Evolutionary conservation across 768 basidiomycete genomes (phyloP).

Genomic region (Leccinum subtestaceum): DNA sequence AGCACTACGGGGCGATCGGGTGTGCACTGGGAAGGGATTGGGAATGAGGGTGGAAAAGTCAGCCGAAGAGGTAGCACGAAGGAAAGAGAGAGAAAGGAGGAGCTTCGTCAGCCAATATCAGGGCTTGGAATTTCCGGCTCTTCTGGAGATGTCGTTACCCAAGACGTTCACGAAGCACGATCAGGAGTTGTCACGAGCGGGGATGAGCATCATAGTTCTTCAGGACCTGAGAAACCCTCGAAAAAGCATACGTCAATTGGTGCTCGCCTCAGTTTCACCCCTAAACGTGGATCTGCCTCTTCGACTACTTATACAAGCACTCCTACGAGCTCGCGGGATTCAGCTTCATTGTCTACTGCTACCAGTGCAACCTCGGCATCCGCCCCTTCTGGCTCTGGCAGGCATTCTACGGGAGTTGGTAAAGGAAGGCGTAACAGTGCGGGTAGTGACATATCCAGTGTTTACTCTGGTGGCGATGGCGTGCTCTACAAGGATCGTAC

Average conservation of each 20-base stretch:
- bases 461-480: conserved; percentile 63
- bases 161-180: conserved; percentile 42
- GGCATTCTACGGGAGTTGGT: conserved; percentile 63
- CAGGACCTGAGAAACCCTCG: conserved; percentile 57
- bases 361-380: conserved; percentile 80
- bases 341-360: conserved; percentile 73
- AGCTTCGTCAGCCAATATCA: conserved; percentile 24
- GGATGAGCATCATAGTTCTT: conserved; percentile 52
- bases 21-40: conserved; percentile 76
- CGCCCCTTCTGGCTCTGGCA: conserved; percentile 54
- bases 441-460: conserved; percentile 79
- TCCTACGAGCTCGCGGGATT: conserved; percentile 83
- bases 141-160: conserved; percentile 30
- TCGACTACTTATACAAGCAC: conserved; percentile 84
- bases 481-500: conserved; percentile 65
- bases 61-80: conserved; percentile 38
- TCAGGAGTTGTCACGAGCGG: conserved; percentile 48
- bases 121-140: conserved; percentile 37
- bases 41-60: conserved; percentile 33
- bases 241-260: conserved; percentile 59
- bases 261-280: conserved; percentile 72
- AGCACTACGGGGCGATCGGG: conserved; percentile 47
- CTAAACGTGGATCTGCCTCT: conserved; percentile 85
- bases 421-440: conserved; percentile 75
- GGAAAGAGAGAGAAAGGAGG: conserved; percentile 47